Evolutionary conservation across 208 protist species (phyloP), one percentile per base, ranked within the genome.

Genomic region (Leishmania braziliensis): DNA sequence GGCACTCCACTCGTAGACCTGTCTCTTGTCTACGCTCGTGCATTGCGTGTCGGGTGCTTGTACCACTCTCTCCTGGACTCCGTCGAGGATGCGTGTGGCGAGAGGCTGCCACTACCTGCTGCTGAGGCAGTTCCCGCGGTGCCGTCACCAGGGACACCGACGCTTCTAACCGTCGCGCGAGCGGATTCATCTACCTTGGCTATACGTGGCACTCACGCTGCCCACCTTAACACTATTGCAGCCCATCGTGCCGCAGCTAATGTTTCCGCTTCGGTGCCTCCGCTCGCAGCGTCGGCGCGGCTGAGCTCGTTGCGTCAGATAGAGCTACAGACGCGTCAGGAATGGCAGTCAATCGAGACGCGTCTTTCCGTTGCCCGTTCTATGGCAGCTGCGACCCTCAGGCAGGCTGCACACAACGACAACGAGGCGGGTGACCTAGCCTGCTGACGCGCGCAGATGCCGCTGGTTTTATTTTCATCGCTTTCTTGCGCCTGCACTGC

Each of bases 301-400:
- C 43, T 79, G 43, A 51, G 62, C 33, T 50, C 36, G 48, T 46
- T 79, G 76, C 76, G 76, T 5, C 62, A 56, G 43, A 36, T 60
- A 50, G 76, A 79, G 60, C 6, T 72, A 46, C 62, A 58, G 48
- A 46, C 63, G 29, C 76, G 76, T 33, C 76, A 71, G 63, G 63
- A 79, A n/a, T 71, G 58, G 62, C 76, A 79, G 76, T 69, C 76
- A 3, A 79, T 71, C 8, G 76, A 79, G 63, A 79, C 76, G 12
- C 43, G 63, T 43, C 76, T 79, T 23, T 69, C 60, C 29, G 50
- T 79, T 18, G 76, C 76, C 29, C 76, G 76, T 4, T 72, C 76
- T 14, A 79, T 71, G 76, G 62, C 50, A 33, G 39, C 46, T 14
- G 76, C 60, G 18, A 36, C 76, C 60, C 12, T 68, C 58, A 76